Evolutionary conservation across 2,329 filamentous ascomycete species (phyloP).

Genomic region (Didymella sp.): DNA sequence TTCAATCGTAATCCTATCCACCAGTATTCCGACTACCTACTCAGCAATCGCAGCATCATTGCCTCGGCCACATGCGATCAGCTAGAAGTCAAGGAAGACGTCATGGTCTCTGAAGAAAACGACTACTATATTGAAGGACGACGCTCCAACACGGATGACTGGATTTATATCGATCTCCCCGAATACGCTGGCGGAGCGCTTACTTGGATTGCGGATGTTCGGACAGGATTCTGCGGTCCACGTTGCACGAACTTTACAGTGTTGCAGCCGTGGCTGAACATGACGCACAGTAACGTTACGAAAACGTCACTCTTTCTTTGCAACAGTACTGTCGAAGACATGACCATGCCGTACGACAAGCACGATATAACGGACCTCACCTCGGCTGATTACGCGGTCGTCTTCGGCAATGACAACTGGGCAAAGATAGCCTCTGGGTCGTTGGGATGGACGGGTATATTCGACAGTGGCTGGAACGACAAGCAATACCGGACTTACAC

Average conservation of each 20-base stretch:
- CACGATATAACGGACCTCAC: constrained; percentile 28
- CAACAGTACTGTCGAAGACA: constrained; percentile 31
- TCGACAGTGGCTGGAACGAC: constrained; percentile 18
- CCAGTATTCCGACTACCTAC: constrained; percentile 38
- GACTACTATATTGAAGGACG: background rate
- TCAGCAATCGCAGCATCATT: constrained; percentile 32
- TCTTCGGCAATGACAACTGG: constrained; percentile 40
- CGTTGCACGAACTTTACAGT: constrained; percentile 48
- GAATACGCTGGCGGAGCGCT: constrained; percentile 28
- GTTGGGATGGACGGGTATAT: constrained; percentile 43
- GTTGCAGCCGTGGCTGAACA: constrained; percentile 22
- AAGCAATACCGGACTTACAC: constrained; percentile 31
- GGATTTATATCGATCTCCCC: constrained; percentile 23
- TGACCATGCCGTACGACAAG: constrained; percentile 17
- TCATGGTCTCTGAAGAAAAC: background rate
- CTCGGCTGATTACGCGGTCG: constrained; percentile 20
- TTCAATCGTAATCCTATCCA: constrained; percentile 43
- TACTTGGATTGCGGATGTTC: constrained; percentile 33
- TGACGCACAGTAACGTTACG: background rate
- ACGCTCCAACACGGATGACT: constrained; percentile 9
- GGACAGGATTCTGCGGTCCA: constrained; percentile 30
- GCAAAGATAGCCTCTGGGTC: constrained; percentile 41
- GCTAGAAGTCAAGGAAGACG: constrained; percentile 20
- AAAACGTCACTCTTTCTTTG: constrained; percentile 38
- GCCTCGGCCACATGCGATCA: constrained; percentile 22